Conservation (phyloP, 768 basidiomycete species). For the Rhodotorula kratochvilovae region DNA sequence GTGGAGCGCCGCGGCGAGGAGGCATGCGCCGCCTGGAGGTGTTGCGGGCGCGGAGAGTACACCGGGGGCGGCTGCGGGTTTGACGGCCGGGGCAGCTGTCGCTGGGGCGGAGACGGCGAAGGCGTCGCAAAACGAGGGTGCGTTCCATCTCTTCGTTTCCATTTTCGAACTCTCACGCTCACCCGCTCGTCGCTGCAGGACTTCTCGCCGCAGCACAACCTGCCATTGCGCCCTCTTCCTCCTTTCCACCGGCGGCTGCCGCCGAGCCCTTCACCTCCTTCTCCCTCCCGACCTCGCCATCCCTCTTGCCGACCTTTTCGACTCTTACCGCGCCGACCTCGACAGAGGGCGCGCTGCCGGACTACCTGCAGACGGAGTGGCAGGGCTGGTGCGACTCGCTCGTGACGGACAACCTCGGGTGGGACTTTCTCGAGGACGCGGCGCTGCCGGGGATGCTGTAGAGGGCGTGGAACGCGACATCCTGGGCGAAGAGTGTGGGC, state of each 20-base stretch:
- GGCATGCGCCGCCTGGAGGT: neutral
- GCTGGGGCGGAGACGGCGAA: neutral
- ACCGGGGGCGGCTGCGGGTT: neutral
- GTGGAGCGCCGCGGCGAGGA: neutral
- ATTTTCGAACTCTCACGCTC: too few species aligned
- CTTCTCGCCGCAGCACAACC: too few species aligned
- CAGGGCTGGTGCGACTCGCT: constrained; percentile 1
- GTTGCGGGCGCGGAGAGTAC: neutral
- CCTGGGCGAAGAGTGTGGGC: too few species aligned
- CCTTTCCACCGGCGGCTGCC: too few species aligned
- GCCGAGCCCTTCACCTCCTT: neutral
- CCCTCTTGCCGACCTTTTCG: neutral
- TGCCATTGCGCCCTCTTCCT: neutral
- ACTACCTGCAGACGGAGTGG: neutral
- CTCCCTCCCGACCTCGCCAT: neutral
- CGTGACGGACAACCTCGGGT: neutral
- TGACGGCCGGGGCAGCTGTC: neutral
- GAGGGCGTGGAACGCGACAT: too few species aligned
- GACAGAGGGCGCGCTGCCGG: neutral
- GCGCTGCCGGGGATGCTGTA: neutral
- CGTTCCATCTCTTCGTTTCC: too few species aligned
- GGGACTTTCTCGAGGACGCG: neutral
- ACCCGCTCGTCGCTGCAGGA: neutral
- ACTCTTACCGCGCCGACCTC: neutral
- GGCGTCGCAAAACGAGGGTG: neutral